These are phyloP conservation scores for Geranium incanum DNA, from an alignment of 441 rosid genomes.

Conservation along the genomic window DNA sequence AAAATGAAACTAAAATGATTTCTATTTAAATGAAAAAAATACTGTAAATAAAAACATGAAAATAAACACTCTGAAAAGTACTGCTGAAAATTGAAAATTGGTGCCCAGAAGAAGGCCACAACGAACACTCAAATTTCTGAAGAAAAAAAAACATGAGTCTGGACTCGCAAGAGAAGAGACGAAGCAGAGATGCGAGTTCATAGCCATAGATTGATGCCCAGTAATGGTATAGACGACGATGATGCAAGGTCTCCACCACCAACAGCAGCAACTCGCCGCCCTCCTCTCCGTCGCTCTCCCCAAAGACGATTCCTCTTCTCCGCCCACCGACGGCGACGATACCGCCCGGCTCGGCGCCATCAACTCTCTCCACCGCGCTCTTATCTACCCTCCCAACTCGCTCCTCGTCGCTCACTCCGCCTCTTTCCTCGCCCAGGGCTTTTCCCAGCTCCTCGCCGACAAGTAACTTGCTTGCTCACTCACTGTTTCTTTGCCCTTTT, in stretches of 20 bases:
- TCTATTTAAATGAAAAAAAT: no score
- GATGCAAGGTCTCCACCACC: slow-evolving; percentile 36
- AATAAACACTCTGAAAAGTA: no score
- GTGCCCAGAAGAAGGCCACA: neutral
- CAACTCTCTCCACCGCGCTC: slow-evolving; percentile 79
- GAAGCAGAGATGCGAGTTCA: neutral
- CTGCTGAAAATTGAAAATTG: neutral
- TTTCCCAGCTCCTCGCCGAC: slow-evolving; percentile 76
- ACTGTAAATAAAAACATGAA: no score
- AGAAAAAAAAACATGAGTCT: neutral
- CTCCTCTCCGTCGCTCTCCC: slow-evolving; percentile 77
- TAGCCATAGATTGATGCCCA: neutral
- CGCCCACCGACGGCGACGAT: slow-evolving; percentile 39
- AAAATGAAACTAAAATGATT: no score
- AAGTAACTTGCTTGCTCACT: slow-evolving; percentile 38
- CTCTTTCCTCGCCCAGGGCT: slow-evolving; percentile 73
- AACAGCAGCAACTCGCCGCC: slow-evolving; percentile 66
- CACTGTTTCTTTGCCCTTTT: slow-evolving; percentile 3
- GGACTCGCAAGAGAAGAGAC: neutral
- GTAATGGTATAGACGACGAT: slow-evolving; percentile 10
- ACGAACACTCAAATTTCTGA: neutral
- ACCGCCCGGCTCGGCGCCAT: slow-evolving; percentile 64
- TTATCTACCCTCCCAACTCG: slow-evolving; percentile 78
- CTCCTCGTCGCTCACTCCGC: slow-evolving; percentile 80
- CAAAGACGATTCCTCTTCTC: slow-evolving; percentile 39